phyloP scores from a whole-genome alignment of 768 basidiomycete genomes.

The Mycena rebaudengoi region DNA sequence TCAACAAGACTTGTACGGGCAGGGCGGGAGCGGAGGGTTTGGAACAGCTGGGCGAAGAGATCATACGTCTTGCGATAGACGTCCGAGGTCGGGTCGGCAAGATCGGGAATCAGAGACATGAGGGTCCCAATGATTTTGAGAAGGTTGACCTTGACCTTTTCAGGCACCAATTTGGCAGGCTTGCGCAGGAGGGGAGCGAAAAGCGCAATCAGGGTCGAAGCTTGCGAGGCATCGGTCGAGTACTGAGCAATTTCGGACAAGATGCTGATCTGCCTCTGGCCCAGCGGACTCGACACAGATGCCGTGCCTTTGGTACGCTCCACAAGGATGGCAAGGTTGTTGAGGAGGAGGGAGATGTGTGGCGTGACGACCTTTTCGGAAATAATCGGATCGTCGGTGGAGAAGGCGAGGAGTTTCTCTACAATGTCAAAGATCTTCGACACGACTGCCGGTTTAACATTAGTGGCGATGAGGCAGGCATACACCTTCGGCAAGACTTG shows the following conservation, averaged over 20 bases:
- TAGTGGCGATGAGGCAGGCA: constrained; percentile 80
- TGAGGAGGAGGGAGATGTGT: constrained; percentile 74
- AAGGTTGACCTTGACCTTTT: constrained; percentile 87
- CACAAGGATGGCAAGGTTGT: constrained; percentile 74
- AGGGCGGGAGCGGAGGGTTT: constrained; percentile 73
- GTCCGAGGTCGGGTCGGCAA: constrained; percentile 52
- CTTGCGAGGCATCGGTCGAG: constrained; percentile 74
- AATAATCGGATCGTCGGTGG: constrained; percentile 58
- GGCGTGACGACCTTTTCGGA: constrained; percentile 69
- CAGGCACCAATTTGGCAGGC: constrained; percentile 77
- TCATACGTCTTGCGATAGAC: constrained; percentile 65
- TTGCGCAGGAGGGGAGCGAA: constrained; percentile 85
- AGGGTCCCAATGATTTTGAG: constrained; percentile 74
- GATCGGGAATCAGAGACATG: constrained; percentile 72
- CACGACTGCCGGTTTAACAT: constrained; percentile 88
- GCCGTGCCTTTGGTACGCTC: constrained; percentile 63
- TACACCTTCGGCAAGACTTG: constrained; percentile 80
- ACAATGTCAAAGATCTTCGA: constrained; percentile 86
- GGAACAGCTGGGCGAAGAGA: constrained; percentile 80
- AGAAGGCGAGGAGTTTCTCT: constrained; percentile 69
- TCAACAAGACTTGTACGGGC: constrained; percentile 76
- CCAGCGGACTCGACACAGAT: constrained; percentile 66
- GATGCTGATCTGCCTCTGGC: constrained; percentile 83
- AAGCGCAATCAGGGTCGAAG: constrained; percentile 72
- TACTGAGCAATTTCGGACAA: constrained; percentile 83